These are phyloP conservation scores for Hsuehochloa calcarea DNA, from an alignment of 176 grass and related monocot genomes.

Conservation along the genomic window DNA sequence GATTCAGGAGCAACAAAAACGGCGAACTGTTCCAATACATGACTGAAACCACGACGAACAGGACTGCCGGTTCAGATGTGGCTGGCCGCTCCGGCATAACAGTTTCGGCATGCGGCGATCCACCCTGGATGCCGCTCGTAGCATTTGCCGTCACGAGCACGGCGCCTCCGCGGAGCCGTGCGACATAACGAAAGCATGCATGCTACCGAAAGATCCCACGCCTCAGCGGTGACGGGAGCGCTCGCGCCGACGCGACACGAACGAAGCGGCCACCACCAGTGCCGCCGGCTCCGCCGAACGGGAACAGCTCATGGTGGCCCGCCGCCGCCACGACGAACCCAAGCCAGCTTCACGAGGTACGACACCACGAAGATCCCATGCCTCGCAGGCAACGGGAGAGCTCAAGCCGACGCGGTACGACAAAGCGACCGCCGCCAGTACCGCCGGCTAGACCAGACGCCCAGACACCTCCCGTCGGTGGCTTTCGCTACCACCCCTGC, in stretches of 20 bases:
- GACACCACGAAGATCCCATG: conserved; percentile 40
- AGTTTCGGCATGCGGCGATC: conserved; percentile 30
- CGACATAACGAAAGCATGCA: conserved; percentile 55
- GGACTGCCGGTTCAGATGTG: conserved; percentile 20
- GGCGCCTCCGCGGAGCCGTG: conserved; percentile 33
- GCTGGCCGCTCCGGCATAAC: neutral
- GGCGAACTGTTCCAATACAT: neutral
- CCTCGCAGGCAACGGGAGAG: conserved; percentile 1
- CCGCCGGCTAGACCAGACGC: neutral
- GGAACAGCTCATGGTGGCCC: neutral
- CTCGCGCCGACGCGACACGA: neutral
- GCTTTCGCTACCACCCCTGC: neutral
- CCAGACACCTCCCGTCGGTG: neutral
- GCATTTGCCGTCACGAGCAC: conserved; percentile 41
- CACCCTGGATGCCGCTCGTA: conserved; percentile 16
- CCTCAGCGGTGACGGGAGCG: conserved; percentile 9
- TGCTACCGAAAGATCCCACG: conserved; percentile 45
- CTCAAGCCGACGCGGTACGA: neutral
- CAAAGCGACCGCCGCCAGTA: neutral
- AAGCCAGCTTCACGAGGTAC: neutral
- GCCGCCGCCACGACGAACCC: neutral
- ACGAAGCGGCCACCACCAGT: neutral
- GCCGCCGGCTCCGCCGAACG: neutral
- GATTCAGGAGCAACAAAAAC: conserved; percentile 36
- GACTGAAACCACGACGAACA: conserved; percentile 32